These are phyloP conservation scores for Wickerhamiella vanderwaltii DNA, from an alignment of 805 yeast genomes.

Conservation along the genomic window DNA sequence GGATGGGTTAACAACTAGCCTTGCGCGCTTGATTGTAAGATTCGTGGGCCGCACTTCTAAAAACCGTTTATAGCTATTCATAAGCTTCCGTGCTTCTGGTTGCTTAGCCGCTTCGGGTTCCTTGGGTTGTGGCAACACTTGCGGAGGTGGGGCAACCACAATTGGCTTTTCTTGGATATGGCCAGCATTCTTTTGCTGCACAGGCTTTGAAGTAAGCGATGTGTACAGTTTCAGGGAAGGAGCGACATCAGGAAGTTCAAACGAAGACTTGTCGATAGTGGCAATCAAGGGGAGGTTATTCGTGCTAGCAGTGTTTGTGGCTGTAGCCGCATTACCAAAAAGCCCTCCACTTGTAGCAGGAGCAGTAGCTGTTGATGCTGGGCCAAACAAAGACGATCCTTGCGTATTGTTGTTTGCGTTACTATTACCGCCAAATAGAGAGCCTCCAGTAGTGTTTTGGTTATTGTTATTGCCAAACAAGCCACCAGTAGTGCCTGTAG, in stretches of 20 bases:
- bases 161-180: neutral
- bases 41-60: constrained; percentile 21
- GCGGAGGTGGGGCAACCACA: constrained; percentile 1
- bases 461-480: constrained; percentile 1
- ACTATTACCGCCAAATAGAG: constrained; percentile 21
- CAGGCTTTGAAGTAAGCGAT: constrained; percentile 13
- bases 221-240: constrained; percentile 21
- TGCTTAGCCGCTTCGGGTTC: neutral
- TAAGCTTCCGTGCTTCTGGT: constrained; percentile 14
- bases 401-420: constrained; percentile 9
- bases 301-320: neutral
- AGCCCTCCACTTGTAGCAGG: constrained; percentile 23
- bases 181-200: neutral
- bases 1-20: constrained; percentile 3
- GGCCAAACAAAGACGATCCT: constrained; percentile 12
- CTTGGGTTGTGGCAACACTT: neutral
- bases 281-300: constrained; percentile 15
- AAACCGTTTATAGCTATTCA: constrained; percentile 21
- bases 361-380: neutral
- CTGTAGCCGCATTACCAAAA: constrained; percentile 20
- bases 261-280: constrained; percentile 24
- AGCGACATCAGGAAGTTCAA: constrained; percentile 16
- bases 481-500: neutral
- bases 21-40: constrained; percentile 15
- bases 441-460: constrained; percentile 11